A percentile compares a stretch with the other conserved stretches of the same genome.
Evolutionary conservation across 257 asterid species (phyloP).

Genomic region (Osmanthus fragrans): DNA sequence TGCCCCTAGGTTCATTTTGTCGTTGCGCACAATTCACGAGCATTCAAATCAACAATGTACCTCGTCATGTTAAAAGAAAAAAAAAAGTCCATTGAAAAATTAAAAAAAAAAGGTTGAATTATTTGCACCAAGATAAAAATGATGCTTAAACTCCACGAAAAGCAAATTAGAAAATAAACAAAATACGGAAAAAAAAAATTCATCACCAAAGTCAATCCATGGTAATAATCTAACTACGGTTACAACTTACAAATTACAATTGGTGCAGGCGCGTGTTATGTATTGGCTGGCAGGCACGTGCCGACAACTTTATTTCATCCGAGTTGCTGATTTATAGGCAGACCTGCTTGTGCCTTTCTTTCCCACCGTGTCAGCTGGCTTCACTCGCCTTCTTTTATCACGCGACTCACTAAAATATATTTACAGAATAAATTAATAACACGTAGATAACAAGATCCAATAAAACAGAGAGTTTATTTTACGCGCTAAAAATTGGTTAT

Average conservation of each 20-base stretch:
- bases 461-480: neutral
- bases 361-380: neutral
- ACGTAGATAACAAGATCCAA: neutral
- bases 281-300: conserved; percentile 8
- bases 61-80: too few species aligned
- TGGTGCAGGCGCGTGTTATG: neutral
- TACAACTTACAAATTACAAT: too few species aligned
- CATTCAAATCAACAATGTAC: too few species aligned
- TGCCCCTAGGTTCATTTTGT: too few species aligned
- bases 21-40: too few species aligned
- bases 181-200: too few species aligned
- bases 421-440: neutral
- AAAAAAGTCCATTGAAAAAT: too few species aligned
- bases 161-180: too few species aligned
- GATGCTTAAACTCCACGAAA: too few species aligned
- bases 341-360: neutral
- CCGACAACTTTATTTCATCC: neutral
- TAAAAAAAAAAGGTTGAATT: too few species aligned
- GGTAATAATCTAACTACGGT: neutral
- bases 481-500: neutral
- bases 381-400: neutral
- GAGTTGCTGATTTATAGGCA: neutral
- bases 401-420: neutral
- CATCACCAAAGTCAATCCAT: too few species aligned
- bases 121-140: too few species aligned